Evolutionary conservation across 148 eudicot genomes (phyloP), one percentile per base, ranked within the genome.

Genomic region (Mesembryanthemum crystallinum): DNA sequence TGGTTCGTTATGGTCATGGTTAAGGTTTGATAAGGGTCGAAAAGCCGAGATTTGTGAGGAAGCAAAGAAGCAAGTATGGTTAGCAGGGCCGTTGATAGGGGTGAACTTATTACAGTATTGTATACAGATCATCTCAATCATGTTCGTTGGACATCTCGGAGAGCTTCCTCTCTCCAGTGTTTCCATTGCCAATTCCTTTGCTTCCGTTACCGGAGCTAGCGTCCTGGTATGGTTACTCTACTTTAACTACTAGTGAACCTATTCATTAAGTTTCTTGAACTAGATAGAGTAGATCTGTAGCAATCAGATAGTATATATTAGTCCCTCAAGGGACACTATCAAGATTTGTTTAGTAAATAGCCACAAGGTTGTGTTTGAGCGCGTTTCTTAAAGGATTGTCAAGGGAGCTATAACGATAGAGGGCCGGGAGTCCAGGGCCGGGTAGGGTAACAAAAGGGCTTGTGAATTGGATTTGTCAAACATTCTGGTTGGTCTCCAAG

Each of bases 101-200:
- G 77, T 73, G 28, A 76, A 71, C 23, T 45, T 73, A 21, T 42
- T 81, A 61, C 74, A 67, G 18, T 81, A 59, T 20, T 59, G 71
- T 13, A 30, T 82, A 13, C 85, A 82, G 39, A 54, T 78, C 13
- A 82, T 82, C 21, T 78, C 85, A 4, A 69, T 75, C 7, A 76
- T 82, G 74, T 82, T 78, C 25, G 49, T 82, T 4, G 82, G 85
- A 13, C 82, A 82, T 66, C 79, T 82, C 20, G 85, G 85, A 0
- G 70, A 75, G 28, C 73, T 82, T 3, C 18, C 76, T 65, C 85
- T 82, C 32, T 78, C 82, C 17, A 59, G 73, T 64, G 77, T 83
- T 24, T 79, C 83, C 58, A 21, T 83, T 18, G 86, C 81, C 63
- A 83, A 81, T 58, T 83, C 83, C 33, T 83, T 83, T 24, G 64